phyloP scores from a whole-genome alignment of 83 land plant species.

The Larix sibirica region DNA sequence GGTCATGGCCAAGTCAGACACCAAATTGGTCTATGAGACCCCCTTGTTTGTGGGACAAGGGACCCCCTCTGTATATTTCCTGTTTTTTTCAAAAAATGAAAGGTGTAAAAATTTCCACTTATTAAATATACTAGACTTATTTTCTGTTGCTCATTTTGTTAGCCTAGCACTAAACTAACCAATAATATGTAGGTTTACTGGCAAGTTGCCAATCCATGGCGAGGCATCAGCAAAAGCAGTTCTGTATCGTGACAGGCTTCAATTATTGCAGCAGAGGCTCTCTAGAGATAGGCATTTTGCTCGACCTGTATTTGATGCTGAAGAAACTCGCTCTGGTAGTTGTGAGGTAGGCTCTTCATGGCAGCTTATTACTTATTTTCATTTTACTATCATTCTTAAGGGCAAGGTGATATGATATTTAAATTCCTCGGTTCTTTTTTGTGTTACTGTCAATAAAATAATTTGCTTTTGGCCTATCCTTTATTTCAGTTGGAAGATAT shows the following conservation, averaged over 20 bases:
- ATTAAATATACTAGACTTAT: no score
- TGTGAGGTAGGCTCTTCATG: conserved; percentile 65
- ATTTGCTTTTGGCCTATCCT: neutral
- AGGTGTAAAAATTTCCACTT: no score
- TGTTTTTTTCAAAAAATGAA: no score
- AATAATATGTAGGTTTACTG: conserved; percentile 48
- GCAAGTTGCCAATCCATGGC: conserved; percentile 80
- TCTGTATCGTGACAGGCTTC: conserved; percentile 84
- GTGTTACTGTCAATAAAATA: neutral
- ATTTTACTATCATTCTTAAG: neutral
- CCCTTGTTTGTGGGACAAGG: no score
- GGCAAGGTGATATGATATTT: neutral
- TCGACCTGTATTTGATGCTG: conserved; percentile 79
- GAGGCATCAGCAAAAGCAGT: conserved; percentile 81
- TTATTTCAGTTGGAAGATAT: neutral
- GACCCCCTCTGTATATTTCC: no score
- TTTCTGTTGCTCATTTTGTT: neutral
- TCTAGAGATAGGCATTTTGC: conserved; percentile 84
- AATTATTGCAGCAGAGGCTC: conserved; percentile 82
- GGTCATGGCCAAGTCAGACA: no score
- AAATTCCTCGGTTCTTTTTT: neutral
- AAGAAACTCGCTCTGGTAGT: conserved; percentile 48
- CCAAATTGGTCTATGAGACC: no score
- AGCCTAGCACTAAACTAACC: neutral
- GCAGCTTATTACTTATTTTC: neutral